phyloP scores from a whole-genome alignment of 2,329 filamentous ascomycete genomes.

The Aaosphaeria pasadenensis region DNA sequence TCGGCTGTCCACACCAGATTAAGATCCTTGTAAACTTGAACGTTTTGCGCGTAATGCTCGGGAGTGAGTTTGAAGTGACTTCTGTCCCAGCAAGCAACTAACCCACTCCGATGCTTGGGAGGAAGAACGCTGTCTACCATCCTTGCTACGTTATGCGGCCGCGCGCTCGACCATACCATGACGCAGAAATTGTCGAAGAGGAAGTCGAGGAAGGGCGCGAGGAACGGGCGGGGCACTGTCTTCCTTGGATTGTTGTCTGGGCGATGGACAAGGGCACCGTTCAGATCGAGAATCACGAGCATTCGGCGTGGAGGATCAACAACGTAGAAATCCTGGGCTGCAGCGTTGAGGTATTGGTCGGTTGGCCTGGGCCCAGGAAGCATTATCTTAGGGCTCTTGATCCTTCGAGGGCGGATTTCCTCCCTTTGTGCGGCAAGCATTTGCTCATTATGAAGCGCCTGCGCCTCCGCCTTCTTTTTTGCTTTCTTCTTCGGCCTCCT shows the following conservation, averaged over 20 bases:
- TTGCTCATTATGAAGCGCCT: no score
- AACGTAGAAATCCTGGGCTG: conserved; percentile 35
- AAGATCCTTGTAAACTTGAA: conserved; percentile 89
- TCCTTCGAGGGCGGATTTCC: not conserved
- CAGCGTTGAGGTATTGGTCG: conserved; percentile 57
- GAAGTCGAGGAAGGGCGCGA: conserved; percentile 68
- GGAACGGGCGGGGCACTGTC: conserved; percentile 66
- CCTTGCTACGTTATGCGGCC: conserved; percentile 64
- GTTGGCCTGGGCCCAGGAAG: conserved; percentile 59
- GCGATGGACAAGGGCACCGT: conserved; percentile 82
- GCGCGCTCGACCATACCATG: conserved; percentile 89
- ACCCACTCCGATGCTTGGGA: conserved; percentile 47
- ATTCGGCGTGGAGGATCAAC: conserved; percentile 57
- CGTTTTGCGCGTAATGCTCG: conserved; percentile 64
- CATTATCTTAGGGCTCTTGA: conserved; percentile 19
- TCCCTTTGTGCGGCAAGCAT: no score
- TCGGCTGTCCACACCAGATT: conserved; percentile 64
- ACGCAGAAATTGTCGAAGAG: conserved; percentile 73
- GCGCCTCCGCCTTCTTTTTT: no score
- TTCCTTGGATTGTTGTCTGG: conserved; percentile 46
- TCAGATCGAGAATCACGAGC: conserved; percentile 86
- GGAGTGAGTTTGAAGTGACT: conserved; percentile 68
- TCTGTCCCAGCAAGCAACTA: conserved; percentile 75
- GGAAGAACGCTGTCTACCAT: conserved; percentile 68
- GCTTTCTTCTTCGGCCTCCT: not conserved